Conservation (phyloP, 371 early-diverging fungal genomes). For the Syncephalastrum sp. region DNA sequence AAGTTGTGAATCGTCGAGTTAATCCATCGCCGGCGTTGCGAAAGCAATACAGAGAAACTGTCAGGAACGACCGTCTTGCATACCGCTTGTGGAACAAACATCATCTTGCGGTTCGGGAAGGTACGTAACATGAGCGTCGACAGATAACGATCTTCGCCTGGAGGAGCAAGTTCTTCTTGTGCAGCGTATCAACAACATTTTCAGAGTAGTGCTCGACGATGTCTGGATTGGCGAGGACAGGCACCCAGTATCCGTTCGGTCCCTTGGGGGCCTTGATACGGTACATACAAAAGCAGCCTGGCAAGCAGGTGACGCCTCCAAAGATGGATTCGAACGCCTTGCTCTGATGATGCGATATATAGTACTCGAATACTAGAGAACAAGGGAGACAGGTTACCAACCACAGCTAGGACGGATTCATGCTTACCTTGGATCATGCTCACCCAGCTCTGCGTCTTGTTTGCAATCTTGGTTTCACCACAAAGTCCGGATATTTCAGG, state of each 20-base stretch:
- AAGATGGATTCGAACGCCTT: conserved; percentile 96
- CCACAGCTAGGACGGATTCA: no score
- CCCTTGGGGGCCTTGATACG: conserved; percentile 85
- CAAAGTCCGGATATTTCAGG: conserved; percentile 78
- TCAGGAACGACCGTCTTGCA: conserved; percentile 98
- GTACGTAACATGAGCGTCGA: conserved; percentile 97
- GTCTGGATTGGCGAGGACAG: conserved; percentile 90
- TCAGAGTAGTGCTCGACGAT: conserved; percentile 96
- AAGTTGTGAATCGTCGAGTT: conserved; percentile 99
- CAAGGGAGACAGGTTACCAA: neutral
- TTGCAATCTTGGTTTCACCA: conserved; percentile 89
- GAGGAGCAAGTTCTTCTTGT: conserved; percentile 96
- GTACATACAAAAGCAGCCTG: conserved; percentile 98
- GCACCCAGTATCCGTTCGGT: conserved; percentile 78
- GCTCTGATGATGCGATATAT: conserved; percentile 89
- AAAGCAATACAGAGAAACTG: conserved; percentile 89
- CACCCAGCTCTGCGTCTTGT: conserved; percentile 82
- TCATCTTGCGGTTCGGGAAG: conserved; percentile 95
- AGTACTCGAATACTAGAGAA: conserved; percentile 88
- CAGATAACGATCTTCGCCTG: conserved; percentile 98
- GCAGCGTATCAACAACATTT: conserved; percentile 96
- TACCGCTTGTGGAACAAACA: conserved; percentile 94
- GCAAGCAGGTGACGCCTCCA: conserved; percentile 95
- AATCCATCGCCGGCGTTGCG: conserved; percentile 99
- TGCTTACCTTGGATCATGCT: conserved; percentile 83